Base-by-base conservation (phyloP, 2,329 filamentous ascomycete genomes). In the Hymenoscyphus infarciens region DNA sequence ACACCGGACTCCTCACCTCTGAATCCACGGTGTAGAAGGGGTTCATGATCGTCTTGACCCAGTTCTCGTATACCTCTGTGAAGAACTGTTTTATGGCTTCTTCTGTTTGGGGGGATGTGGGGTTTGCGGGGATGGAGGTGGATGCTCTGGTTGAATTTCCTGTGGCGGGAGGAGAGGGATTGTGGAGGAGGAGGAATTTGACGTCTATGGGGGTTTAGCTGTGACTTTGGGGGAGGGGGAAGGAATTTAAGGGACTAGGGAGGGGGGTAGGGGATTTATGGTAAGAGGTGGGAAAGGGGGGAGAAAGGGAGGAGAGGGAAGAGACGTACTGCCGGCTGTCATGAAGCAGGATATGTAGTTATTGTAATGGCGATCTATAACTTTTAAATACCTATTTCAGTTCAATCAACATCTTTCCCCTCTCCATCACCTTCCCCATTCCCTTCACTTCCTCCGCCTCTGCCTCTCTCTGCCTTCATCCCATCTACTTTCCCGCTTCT, bases 51-150 rank as follows among this genome's bases (percentile, higher is more conserved):
- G 93, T 91, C 82, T 99, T 99, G 68, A 97, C 86, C 88, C 94
- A 99, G 69, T 88, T 92, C 78, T 99, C 95, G 78, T 97, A 98
- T 13, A 97, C 90, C 74, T 99, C 95, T 16, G 84, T 83, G 79
- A 99, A 97, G 79, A 98, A 99, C 77, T 91, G 91, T 74, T 92
- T 87, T 70, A 98, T 90, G 4, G 95, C 94, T 79, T 99, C 95
- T 78, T 99, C 95, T 5, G 94, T 96, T 74, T 94, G 91, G 5
- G 92, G 88, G 63, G 88, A 90, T 2, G 88, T 94, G 0, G 94
- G 94, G 75, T 97, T 97, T 68, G 89, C 87, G 61, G 86, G 89
- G 63, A 92, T 88, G 49, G 87, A 87, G n/a, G 88, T 88, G 65
- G 84, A 87, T 19, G 83, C 85, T 54, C 86, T 77, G 3, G 80